Evolutionary conservation across 768 basidiomycete species (phyloP), one percentile per base, ranked within the genome.

Genomic region (Lactarius vividus): DNA sequence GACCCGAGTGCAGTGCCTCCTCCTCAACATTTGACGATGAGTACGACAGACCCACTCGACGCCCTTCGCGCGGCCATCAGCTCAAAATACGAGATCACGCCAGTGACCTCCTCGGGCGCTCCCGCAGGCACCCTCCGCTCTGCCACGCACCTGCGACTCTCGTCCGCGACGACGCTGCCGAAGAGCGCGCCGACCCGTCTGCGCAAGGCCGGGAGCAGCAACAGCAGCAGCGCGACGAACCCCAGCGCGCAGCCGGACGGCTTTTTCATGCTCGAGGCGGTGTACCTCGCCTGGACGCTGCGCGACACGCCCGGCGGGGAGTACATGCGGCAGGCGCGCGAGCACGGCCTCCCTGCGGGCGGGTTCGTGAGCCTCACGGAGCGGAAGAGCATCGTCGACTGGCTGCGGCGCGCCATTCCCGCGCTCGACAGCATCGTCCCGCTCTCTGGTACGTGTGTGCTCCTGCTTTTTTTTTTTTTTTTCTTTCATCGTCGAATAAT

Each of bases 351-450:
- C 35, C 65, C 61, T 2, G 80, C 85, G 2, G 83, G 86, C 44
- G 88, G 89, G 9, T 85, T 94, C 74, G 92, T 98, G 44, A 88
- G 90, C 70, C 86, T 94, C 39, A 92, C 93, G 3, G 95, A 97
- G 77, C 80, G 95, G 67, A 93, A 91, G 78, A 82, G 81, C 54
- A 87, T 96, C 0, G 85, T 92, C 40, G 94, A 96, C 59, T 98
- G 91, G 87, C 74, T 98, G 53, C 86, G 89, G 71, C 87, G 91
- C 40, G 81, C 78, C 71, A 74, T 76, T 15, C 64, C 73, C 6
- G 79, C 82, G 53, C 81, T 84, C 56, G 81, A 83, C n/a, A 79
- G 83, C 29, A 79, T 87, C 68, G 77, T 82, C 57, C 78, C 82
- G 35, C 74, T 83, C 59, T 42, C 72, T 67, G 77, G 84, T 84